Conservation (phyloP, 1,284 basidiomycete genomes). For the Puccinia novopanici region DNA sequence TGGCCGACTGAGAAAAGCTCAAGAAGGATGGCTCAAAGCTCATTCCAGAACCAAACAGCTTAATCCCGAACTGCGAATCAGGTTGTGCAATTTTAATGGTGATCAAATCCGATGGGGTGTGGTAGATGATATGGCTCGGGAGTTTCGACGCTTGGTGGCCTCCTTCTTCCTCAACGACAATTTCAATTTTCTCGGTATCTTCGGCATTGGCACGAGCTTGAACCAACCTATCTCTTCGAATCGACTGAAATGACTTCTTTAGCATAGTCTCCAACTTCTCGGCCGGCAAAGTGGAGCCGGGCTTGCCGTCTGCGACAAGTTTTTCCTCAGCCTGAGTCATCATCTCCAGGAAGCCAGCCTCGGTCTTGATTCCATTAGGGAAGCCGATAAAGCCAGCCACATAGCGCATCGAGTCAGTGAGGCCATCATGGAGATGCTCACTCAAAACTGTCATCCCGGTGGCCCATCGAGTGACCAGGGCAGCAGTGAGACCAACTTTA, state of each 20-base stretch:
- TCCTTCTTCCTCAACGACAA: conserved; percentile 60
- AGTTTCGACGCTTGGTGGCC: conserved; percentile 60
- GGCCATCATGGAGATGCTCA: conserved; percentile 59
- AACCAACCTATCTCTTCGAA: conserved; percentile 36
- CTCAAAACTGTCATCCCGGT: conserved; percentile 84
- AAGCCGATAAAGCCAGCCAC: conserved; percentile 28
- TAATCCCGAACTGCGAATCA: conserved; percentile 75
- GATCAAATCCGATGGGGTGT: conserved; percentile 79
- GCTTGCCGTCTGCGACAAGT: neutral
- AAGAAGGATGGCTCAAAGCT: conserved; percentile 79
- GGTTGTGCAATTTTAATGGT: conserved; percentile 76
- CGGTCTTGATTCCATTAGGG: conserved; percentile 31
- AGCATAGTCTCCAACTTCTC: conserved; percentile 42
- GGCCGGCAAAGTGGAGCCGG: neutral
- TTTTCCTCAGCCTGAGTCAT: neutral
- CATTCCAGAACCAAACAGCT: conserved; percentile 79
- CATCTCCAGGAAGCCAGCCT: conserved; percentile 14
- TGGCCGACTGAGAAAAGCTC: conserved; percentile 71
- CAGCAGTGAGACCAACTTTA: conserved; percentile 69
- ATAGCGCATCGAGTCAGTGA: conserved; percentile 47
- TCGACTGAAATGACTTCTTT: conserved; percentile 34
- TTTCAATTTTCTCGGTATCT: conserved; percentile 72
- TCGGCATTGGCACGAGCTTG: conserved; percentile 69
- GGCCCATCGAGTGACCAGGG: conserved; percentile 75
- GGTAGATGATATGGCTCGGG: conserved; percentile 76